Percentiles rank a stretch among this genome's conserved stretches.
Evolutionary conservation across 2,329 filamentous ascomycete genomes (phyloP).

Genomic region (Cladophialophora exuberans): DNA sequence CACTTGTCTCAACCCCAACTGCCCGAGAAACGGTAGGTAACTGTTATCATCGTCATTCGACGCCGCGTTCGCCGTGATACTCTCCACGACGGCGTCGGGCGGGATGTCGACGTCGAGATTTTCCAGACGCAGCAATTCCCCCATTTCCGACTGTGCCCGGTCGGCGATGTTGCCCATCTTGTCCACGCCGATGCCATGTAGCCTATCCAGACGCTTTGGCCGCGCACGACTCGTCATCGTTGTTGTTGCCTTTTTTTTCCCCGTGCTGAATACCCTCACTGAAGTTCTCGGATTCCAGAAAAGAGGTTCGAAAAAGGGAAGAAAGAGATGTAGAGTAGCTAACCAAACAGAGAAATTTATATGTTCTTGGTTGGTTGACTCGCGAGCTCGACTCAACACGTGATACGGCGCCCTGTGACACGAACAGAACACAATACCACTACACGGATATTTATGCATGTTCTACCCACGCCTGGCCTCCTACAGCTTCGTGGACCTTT

Average conservation of each 20-base stretch:
- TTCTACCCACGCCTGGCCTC: no score
- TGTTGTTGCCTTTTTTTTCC: background rate
- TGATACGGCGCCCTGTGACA: no score
- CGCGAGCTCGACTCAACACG: no score
- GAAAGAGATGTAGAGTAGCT: no score
- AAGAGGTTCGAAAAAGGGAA: no score
- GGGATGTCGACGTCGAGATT: constrained; percentile 22
- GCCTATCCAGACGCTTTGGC: constrained; percentile 2
- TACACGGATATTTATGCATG: no score
- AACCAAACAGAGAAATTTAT: no score
- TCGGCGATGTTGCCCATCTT: constrained; percentile 22
- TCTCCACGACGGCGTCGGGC: constrained; percentile 6
- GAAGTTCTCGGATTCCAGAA: no score
- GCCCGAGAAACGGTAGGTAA: constrained; percentile 21
- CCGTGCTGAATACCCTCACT: background rate
- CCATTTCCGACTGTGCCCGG: background rate
- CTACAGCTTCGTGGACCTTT: no score
- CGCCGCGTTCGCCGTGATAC: background rate
- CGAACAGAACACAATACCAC: no score
- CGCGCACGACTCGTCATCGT: constrained; percentile 4
- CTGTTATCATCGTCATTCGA: constrained; percentile 19
- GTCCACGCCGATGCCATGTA: constrained; percentile 22
- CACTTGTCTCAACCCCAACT: constrained; percentile 11
- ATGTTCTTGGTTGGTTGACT: no score
- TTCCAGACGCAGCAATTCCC: constrained; percentile 14